phyloP scores from a whole-genome alignment of 2,329 filamentous ascomycete species.

The Penicillium sp. region DNA sequence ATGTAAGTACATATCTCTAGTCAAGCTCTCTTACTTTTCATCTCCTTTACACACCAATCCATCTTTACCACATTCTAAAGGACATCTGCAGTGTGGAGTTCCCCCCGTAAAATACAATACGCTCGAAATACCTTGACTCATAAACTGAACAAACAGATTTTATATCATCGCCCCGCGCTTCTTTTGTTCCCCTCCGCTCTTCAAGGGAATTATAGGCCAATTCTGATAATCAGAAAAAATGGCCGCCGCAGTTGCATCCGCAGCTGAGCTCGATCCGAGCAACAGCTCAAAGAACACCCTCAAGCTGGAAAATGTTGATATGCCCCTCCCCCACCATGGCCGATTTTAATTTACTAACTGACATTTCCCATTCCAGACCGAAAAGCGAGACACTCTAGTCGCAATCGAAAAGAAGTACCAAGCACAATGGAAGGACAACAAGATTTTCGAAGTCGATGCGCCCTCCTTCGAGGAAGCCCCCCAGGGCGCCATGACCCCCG shows the following conservation, averaged over 20 bases:
- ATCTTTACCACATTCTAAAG: neutral
- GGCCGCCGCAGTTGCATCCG: constrained; percentile 51
- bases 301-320: constrained; percentile 60
- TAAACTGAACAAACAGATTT: constrained; percentile 20
- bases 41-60: neutral
- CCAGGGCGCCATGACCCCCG: constrained; percentile 68
- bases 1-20: neutral
- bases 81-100: neutral
- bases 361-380: constrained; percentile 24
- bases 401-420: constrained; percentile 84
- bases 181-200: constrained; percentile 21
- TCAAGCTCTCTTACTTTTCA: neutral
- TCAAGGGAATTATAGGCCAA: constrained; percentile 12
- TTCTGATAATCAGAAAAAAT: constrained; percentile 34
- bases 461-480: constrained; percentile 77
- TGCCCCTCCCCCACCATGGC: constrained; percentile 29
- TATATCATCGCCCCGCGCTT: constrained; percentile 27
- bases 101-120: constrained; percentile 10
- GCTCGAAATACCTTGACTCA: constrained; percentile 8
- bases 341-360: constrained; percentile 16
- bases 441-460: constrained; percentile 82
- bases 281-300: constrained; percentile 60
- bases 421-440: constrained; percentile 72
- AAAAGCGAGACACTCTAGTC: constrained; percentile 35
- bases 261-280: constrained; percentile 56